Base-by-base conservation (phyloP, 352 stramenopile genomes). In the Phytophthora nicotianae region DNA sequence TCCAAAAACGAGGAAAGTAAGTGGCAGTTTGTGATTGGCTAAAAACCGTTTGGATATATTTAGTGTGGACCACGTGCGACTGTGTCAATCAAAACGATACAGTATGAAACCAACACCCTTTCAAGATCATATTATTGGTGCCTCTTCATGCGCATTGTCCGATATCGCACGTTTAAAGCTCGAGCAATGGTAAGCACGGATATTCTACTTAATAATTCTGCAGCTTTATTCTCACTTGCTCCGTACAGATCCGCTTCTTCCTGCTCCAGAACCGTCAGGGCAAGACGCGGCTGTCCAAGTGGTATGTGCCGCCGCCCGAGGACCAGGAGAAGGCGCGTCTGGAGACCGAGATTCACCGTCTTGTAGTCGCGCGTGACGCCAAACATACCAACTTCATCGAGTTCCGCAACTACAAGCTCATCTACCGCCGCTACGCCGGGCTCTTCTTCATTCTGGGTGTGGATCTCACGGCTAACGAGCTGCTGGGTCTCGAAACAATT, bases 251-350 rank as follows among this genome's bases (percentile, higher is more conserved):
- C 62, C 88, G 91, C 61, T 99, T 99, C 81, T 98, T 99, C 61
- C 75, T 99, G 56, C 82, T 99, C 45, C 97, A 99, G 87, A 99
- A 99, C 79, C 88, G 95, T 11, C 97, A 99, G 82, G 98, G 98
- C 29, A 99, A 99, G 77, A 99, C 97, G n/a, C 85, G 98, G 10
- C 75, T 99, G 32, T 99, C 97, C 54, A 99, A 99, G 88, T 99
- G 96, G 95, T 99, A 99, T 72, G 83, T 92, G 54, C 84, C 87
- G 17, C 85, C 86, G 51, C 77, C 89, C 20, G 81, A 94, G 45
- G 88, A 96, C 59, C 78, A 90, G 61, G 82, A 90, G 58, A 91
- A 93, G 68, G 74, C 80, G 45, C 83, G 86, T 5, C 77, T 98
- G 11, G 93, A 98, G 70, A 66, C 77, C 45, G 93, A 98, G 63